phyloP scores from a whole-genome alignment of 306 rosid genomes.

The Inga leiocalycina region DNA sequence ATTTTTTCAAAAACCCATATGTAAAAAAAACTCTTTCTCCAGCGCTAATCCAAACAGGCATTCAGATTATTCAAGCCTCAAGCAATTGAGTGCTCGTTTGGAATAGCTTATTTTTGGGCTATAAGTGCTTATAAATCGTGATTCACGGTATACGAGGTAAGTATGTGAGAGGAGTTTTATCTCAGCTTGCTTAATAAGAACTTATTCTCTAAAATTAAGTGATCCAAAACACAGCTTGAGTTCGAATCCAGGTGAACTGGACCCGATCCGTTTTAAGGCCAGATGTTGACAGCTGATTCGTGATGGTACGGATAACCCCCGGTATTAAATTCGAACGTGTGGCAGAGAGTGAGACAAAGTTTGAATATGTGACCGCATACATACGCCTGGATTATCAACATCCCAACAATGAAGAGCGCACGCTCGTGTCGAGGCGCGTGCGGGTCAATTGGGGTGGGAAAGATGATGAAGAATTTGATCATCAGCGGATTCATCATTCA shows the following conservation, averaged over 20 bases:
- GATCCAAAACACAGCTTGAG: no score
- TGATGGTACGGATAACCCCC: background rate
- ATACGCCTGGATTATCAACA: background rate
- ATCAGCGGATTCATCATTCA: no score
- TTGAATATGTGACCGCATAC: background rate
- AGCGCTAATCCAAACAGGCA: no score
- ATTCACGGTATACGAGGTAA: no score
- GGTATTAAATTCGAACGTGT: background rate
- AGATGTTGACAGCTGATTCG: slow-evolving; percentile 12
- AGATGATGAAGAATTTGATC: background rate
- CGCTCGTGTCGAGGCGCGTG: slow-evolving; percentile 11
- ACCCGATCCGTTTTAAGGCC: background rate
- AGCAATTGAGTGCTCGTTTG: background rate
- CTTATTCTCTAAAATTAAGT: no score
- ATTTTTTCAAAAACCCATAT: no score
- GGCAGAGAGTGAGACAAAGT: slow-evolving; percentile 9
- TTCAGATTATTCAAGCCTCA: no score
- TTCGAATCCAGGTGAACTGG: background rate
- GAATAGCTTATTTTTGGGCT: no score
- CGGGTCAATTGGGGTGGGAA: background rate
- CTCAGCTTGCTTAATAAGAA: no score
- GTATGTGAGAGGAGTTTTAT: no score
- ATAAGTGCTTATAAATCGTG: no score
- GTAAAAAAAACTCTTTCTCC: no score
- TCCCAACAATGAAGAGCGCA: background rate